Percentiles rank a stretch among this genome's conserved stretches.
These are phyloP conservation scores for Saccharomycopsis fermentans DNA, from an alignment of 805 yeast species.

Conservation along the genomic window DNA sequence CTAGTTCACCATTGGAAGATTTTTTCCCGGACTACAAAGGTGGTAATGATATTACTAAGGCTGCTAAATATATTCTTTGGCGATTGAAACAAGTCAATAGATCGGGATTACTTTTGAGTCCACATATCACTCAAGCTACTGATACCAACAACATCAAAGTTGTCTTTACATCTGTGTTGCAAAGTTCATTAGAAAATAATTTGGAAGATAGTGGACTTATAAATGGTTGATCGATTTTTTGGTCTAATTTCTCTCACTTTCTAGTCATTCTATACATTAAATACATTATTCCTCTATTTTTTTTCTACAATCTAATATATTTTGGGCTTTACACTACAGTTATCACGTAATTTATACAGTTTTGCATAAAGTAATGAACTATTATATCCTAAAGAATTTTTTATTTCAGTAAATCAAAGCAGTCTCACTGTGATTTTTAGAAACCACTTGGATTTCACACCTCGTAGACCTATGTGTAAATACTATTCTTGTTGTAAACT, in stretches of 20 bases:
- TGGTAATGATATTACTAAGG: slow-evolving; percentile 80
- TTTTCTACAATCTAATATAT: not conserved
- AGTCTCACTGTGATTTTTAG: too few relatives aligned
- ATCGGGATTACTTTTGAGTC: slow-evolving; percentile 71
- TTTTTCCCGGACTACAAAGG: slow-evolving; percentile 89
- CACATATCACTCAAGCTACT: slow-evolving; percentile 91
- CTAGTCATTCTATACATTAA: not conserved
- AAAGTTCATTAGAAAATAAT: slow-evolving; percentile 66
- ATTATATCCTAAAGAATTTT: too few relatives aligned
- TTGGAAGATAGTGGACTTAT: slow-evolving; percentile 63
- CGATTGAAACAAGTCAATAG: slow-evolving; percentile 78
- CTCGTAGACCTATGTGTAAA: too few relatives aligned
- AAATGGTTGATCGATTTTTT: not conserved
- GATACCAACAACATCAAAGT: slow-evolving; percentile 82
- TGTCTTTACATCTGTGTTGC: slow-evolving; percentile 78
- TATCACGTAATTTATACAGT: not conserved
- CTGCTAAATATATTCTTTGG: slow-evolving; percentile 87
- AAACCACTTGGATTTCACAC: too few relatives aligned
- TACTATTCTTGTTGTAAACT: too few relatives aligned
- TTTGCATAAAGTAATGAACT: too few relatives aligned
- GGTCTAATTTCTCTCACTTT: not conserved
- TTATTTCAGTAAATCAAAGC: too few relatives aligned
- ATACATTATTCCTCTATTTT: not conserved
- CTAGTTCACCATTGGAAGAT: slow-evolving; percentile 67
- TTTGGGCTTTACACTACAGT: not conserved